These are phyloP conservation scores for Myriosclerotinia scirpicola DNA, from an alignment of 2,329 filamentous ascomycete genomes.

Conservation along the genomic window DNA sequence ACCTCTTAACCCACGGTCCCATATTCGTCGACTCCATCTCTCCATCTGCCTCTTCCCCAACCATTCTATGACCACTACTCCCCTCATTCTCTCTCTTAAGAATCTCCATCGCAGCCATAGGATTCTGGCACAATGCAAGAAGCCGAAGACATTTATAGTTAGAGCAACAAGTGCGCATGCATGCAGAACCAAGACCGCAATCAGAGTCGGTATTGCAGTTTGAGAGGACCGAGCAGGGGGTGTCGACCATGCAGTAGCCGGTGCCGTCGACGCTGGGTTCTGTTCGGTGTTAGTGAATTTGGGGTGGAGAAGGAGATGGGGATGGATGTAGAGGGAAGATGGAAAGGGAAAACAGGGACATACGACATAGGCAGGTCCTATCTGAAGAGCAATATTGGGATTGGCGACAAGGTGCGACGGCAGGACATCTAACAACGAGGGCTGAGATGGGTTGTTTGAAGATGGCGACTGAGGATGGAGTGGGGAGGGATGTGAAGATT, in stretches of 20 bases:
- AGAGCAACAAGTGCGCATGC: constrained; percentile 21
- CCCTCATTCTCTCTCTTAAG: neutral
- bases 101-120: neutral
- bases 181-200: constrained; percentile 4
- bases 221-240: constrained; percentile 11
- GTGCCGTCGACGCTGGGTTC: constrained; percentile 14
- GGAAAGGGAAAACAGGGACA: neutral
- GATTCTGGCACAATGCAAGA: neutral
- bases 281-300: neutral
- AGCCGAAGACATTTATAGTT: constrained; percentile 15
- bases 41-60: neutral
- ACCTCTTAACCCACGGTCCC: constrained; percentile 6
- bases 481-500: neutral
- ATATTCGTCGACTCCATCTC: constrained; percentile 6
- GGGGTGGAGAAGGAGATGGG: neutral
- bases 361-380: constrained; percentile 6
- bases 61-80: neutral
- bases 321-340: too few relatives aligned
- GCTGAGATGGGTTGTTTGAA: neutral
- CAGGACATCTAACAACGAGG: neutral
- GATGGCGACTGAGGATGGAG: neutral
- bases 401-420: neutral
- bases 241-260: constrained; percentile 19
- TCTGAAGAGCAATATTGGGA: constrained; percentile 8
- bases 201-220: constrained; percentile 1